These are phyloP conservation scores for Lepidium campestre DNA, from an alignment of 441 rosid species.

Conservation along the genomic window DNA sequence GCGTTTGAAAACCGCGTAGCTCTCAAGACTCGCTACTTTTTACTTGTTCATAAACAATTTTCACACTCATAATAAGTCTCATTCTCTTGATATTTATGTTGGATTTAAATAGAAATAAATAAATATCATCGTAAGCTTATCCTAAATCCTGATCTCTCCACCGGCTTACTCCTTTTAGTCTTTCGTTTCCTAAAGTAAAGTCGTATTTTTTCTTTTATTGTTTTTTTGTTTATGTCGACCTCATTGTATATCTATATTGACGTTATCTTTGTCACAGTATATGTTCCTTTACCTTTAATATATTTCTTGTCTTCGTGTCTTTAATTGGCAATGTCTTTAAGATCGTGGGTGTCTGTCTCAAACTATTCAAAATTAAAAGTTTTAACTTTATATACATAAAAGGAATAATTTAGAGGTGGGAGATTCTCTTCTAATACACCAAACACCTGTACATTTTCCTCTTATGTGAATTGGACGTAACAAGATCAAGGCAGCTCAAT, in stretches of 20 bases:
- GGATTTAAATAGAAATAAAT: too few relatives aligned
- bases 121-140: neutral
- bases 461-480: neutral
- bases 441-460: neutral
- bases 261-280: neutral
- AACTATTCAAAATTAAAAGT: neutral
- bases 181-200: neutral
- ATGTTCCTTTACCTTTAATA: neutral
- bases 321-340: neutral
- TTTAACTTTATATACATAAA: neutral
- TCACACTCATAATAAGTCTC: slow-evolving; percentile 3
- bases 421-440: neutral
- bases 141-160: neutral
- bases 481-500: neutral
- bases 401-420: neutral
- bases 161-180: slow-evolving; percentile 1
- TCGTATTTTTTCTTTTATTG: neutral
- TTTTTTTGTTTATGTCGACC: neutral
- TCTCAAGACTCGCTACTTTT: neutral
- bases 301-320: neutral
- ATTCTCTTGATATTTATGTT: neutral
- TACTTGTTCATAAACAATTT: neutral
- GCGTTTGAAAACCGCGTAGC: slow-evolving; percentile 25
- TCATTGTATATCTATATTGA: neutral
- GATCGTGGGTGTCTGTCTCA: neutral